Conservation (phyloP, 2,329 filamentous ascomycete genomes). For the Aspergillus persii region DNA sequence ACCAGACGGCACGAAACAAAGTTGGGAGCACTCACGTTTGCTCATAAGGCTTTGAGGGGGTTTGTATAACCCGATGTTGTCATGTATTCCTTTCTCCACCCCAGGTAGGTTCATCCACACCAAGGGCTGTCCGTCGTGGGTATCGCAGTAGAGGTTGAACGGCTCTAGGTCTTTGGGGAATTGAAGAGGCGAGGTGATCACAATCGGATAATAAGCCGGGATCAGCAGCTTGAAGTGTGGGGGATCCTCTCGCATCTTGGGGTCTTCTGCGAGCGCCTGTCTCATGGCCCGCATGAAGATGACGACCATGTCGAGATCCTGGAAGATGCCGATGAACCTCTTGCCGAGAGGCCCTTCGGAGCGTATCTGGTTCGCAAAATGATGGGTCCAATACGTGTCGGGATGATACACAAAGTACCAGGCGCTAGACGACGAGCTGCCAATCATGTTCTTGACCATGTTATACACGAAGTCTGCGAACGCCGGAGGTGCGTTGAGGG, state of each 20-base stretch:
- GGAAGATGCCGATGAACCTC: conserved; percentile 3
- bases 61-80: conserved; percentile 1
- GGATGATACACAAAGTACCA: conserved; percentile 6
- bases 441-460: conserved; percentile 4
- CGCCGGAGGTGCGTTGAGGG: background rate
- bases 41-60: background rate
- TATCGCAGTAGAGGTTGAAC: conserved; percentile 1
- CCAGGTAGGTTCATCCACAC: conserved; percentile 5
- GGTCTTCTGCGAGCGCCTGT: background rate
- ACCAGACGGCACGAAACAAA: background rate
- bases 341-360: background rate
- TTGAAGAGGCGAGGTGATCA: background rate
- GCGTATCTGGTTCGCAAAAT: conserved; percentile 3
- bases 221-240: conserved; percentile 3
- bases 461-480: conserved; percentile 4
- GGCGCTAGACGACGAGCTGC: background rate
- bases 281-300: conserved; percentile 1
- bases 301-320: conserved; percentile 2
- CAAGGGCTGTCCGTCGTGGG: background rate
- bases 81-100: background rate
- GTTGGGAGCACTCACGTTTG: background rate
- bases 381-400: conserved; percentile 5
- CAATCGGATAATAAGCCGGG: conserved; percentile 2
- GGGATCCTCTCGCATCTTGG: background rate
- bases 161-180: conserved; percentile 1